These are phyloP conservation scores for Endoconidiophora polonica DNA, from an alignment of 2,329 filamentous ascomycete species.

Conservation along the genomic window DNA sequence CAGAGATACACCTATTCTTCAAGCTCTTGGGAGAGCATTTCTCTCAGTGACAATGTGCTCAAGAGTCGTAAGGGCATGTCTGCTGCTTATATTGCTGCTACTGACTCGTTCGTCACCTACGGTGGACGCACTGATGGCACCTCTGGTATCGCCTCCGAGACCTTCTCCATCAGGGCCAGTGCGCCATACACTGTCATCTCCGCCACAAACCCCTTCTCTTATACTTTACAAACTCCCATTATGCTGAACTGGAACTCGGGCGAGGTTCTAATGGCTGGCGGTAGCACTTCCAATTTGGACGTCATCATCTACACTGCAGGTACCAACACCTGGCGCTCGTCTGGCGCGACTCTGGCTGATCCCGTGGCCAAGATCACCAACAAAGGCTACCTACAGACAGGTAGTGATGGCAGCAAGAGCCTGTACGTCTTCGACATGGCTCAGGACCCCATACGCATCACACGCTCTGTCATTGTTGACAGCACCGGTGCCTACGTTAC, in stretches of 20 bases:
- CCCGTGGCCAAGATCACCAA: slow-evolving; percentile 43
- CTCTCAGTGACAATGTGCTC: slow-evolving; percentile 31
- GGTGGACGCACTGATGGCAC: slow-evolving; percentile 52
- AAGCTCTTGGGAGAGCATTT: slow-evolving; percentile 34
- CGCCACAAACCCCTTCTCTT: slow-evolving; percentile 11
- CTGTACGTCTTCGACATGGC: slow-evolving; percentile 65
- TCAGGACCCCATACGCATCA: slow-evolving; percentile 57
- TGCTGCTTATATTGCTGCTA: slow-evolving; percentile 54
- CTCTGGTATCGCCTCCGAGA: slow-evolving; percentile 46
- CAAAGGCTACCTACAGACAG: slow-evolving; percentile 49
- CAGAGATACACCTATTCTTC: slow-evolving; percentile 47
- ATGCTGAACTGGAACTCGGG: slow-evolving; percentile 58
- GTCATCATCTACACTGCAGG: slow-evolving; percentile 56
- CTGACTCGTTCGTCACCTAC: slow-evolving; percentile 62
- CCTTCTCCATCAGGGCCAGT: slow-evolving; percentile 54
- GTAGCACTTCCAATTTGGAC: slow-evolving; percentile 39
- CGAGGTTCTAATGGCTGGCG: slow-evolving; percentile 60
- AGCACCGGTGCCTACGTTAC: slow-evolving; percentile 37
- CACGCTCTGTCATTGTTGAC: slow-evolving; percentile 49
- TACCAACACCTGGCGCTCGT: slow-evolving; percentile 45
- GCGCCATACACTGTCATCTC: slow-evolving; percentile 45
- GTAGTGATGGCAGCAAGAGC: slow-evolving; percentile 60
- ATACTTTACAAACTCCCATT: slow-evolving; percentile 33
- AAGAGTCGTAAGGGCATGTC: slow-evolving; percentile 60
- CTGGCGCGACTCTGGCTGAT: slow-evolving; percentile 44